Base-by-base conservation (phyloP, 176 grass and related monocot species). In the Eragrostis nindensis region DNA sequence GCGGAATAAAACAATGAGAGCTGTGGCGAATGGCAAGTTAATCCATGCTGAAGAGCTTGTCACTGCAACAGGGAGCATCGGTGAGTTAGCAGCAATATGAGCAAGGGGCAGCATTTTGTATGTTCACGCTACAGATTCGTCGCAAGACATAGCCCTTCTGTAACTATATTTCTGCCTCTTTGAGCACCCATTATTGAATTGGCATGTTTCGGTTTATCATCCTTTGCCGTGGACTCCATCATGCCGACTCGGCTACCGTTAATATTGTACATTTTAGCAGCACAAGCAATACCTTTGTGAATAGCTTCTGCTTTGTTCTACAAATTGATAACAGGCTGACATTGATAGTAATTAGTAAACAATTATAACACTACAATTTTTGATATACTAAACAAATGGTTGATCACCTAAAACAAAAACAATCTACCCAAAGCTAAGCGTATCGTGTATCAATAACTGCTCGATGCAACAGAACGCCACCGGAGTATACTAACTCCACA, bases 21-120 rank as follows among this genome's bases (percentile, higher is more conserved):
- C 86, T 29, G 89, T 80, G 15, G 96, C 91, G 79, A 85, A 84
- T 38, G 96, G 96, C 40, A 99, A 66, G 79, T 99, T 99, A 84
- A 95, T 87, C 92, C 92, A 99, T 66, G 95, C 96, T 66, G 93
- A 99, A 15, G 93, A 95, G 79, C 96, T 99, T 38, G 96, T 99
- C 77, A 99, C 96, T 99, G 92, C 76, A 89, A 88, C 41, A 53
- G 76, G 43, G 25, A 24, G 75, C 47, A 90, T 42, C 7, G 11
- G 38, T 17, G 19, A 16, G 44, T 90, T 67, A 62, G 62, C 42
- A 36, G 11, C 19, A 21, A 67, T 63, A 43, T 47, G 21, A 83
- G 50, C 27, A 18, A 59, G 68, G 40, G 39, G 24, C n/a, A 49
- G 17, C 42, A 47, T 40, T 80, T 65, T 29, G 41, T 64, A 27